phyloP scores from a whole-genome alignment of 2,329 filamentous ascomycete species.

The Colletotrichum endophyticum region DNA sequence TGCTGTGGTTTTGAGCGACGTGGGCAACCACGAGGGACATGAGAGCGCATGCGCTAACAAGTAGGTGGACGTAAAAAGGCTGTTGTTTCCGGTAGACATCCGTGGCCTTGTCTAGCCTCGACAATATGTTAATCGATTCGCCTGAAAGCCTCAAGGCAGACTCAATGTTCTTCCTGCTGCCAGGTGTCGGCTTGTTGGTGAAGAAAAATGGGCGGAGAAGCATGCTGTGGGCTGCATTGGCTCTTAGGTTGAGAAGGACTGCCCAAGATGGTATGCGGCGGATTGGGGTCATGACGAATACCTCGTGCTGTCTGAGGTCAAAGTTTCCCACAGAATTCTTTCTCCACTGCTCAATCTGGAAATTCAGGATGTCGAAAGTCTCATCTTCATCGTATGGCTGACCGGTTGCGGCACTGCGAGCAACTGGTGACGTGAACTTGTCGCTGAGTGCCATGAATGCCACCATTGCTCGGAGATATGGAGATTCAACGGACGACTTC shows the following conservation, averaged over 20 bases:
- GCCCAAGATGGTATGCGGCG: constrained; percentile 8
- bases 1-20: not conserved
- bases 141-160: not conserved
- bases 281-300: not conserved
- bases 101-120: not conserved
- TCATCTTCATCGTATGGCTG: not conserved
- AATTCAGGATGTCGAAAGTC: not conserved
- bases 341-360: not conserved
- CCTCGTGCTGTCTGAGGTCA: not conserved
- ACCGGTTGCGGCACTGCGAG: not conserved
- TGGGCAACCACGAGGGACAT: not conserved
- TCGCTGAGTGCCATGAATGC: not conserved
- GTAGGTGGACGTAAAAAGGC: constrained; percentile 9
- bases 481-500: not conserved
- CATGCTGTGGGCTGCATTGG: constrained; percentile 4
- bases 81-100: constrained; percentile 13
- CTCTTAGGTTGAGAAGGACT: constrained; percentile 7
- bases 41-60: constrained; percentile 9
- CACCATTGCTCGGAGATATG: constrained; percentile 7
- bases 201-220: constrained; percentile 16
- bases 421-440: not conserved
- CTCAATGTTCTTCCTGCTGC: constrained; percentile 1
- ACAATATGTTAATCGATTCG: not conserved
- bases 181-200: not conserved
- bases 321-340: not conserved